Evolutionary conservation across 2,329 filamentous ascomycete genomes (phyloP).

Genomic region (Trichoderma pleuroti): DNA sequence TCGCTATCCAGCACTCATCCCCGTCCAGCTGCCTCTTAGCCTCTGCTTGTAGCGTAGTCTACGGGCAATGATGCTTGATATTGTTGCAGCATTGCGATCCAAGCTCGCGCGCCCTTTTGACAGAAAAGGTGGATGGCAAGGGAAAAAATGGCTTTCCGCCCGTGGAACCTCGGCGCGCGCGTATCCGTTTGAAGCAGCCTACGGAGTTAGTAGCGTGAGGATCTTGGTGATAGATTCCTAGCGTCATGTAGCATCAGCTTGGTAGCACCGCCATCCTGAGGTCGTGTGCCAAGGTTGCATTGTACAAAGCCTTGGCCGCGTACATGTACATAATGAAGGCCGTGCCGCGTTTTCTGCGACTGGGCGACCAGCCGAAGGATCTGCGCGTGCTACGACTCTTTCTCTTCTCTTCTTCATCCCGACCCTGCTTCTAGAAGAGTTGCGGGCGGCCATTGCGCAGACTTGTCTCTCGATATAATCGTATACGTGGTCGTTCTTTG

Average conservation of each 20-base stretch:
- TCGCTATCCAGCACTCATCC: neutral
- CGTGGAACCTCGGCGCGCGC: conserved; percentile 2
- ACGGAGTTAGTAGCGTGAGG: neutral
- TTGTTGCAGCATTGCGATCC: neutral
- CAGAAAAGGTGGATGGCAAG: neutral
- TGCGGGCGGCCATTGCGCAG: neutral
- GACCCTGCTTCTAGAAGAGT: neutral
- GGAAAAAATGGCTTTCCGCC: neutral
- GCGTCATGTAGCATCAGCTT: conserved; percentile 5
- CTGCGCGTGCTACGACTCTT: neutral
- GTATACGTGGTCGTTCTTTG: neutral
- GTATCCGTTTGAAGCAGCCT: neutral
- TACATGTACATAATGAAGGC: conserved; percentile 13
- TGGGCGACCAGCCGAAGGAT: neutral
- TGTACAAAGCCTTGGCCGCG: neutral
- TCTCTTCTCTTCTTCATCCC: neutral
- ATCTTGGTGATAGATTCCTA: neutral
- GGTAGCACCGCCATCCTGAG: neutral
- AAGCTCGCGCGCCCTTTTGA: neutral
- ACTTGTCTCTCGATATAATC: neutral
- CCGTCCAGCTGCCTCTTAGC: neutral
- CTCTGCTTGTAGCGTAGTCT: neutral
- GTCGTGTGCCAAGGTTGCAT: conserved; percentile 2
- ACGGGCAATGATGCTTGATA: neutral
- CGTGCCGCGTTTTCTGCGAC: neutral